Base-by-base conservation (phyloP, 1,139 yeast species). In the Candida tetrigidarum region DNA sequence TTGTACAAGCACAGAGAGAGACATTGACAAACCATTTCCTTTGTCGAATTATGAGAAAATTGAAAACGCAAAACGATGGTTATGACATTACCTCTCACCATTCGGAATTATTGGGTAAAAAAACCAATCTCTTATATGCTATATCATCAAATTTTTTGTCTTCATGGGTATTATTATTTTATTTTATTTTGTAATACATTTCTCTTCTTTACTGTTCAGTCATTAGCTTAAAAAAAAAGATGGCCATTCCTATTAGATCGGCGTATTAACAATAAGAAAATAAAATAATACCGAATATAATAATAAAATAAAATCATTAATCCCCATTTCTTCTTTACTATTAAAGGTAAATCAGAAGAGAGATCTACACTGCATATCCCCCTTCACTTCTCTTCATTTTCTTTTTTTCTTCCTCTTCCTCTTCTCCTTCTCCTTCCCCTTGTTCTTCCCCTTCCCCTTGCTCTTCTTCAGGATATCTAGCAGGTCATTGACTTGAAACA, bases 401-500 rank as follows among this genome's bases (percentile, higher is more conserved):
- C 29, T 11, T 5, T 12, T 5, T 11, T 9, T 29, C 16, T n/a
- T 29, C 20, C 20, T 16, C 33, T 29, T 16, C n/a, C 16, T 20
- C 33, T 15, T 28, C 9, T n/a, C 28, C 10, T 11, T 25, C 28
- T 22, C 28, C 28, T 25, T 25, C 28, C 23, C 23, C 5, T 11
- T 5, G 11, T 9, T 29, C 16, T n/a, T 29, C 20, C 20, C 11
- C 33, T 29, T 16, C n/a, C n/a, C 28, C 10, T 11, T 25, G 12
- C 16, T 20, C 33, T 15, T 28, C 9, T n/a, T n/a, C n/a, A n/a
- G n/a, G 36, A 32, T 32, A 32, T 32, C 36, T 18, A 18, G 36
- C 36, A 32, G 36, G 36, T 32, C 36, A 32, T 32, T 32, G 19
- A 32, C 36, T 5, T 32, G 36, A 32, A 19, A 32, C 36, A 32